phyloP scores from a whole-genome alignment of 805 yeast species.

The Candida incommunis region DNA sequence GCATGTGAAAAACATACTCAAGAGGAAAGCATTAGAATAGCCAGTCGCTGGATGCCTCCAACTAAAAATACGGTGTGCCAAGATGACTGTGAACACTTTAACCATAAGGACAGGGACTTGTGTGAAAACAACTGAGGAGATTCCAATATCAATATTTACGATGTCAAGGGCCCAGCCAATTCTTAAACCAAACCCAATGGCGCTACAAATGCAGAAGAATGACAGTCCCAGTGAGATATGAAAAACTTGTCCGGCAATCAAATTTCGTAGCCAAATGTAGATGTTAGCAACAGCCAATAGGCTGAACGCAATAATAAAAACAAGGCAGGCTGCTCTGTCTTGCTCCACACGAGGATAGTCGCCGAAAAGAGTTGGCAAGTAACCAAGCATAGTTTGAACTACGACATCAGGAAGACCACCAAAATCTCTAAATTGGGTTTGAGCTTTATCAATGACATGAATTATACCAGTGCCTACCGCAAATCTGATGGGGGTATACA shows the following conservation, averaged over 20 bases:
- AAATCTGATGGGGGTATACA: constrained; percentile 9
- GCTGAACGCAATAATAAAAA: constrained; percentile 40
- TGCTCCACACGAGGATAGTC: constrained; percentile 33
- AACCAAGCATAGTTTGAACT: constrained; percentile 9
- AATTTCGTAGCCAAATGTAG: constrained; percentile 33
- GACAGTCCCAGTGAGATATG: constrained; percentile 39
- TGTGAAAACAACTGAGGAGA: constrained; percentile 41
- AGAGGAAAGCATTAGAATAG: constrained; percentile 35
- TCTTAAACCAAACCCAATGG: constrained; percentile 46
- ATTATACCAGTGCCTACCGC: constrained; percentile 18
- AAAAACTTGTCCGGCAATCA: constrained; percentile 45
- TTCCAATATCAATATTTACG: constrained; percentile 33
- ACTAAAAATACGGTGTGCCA: constrained; percentile 61
- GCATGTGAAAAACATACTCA: constrained; percentile 35
- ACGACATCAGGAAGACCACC: constrained; percentile 8
- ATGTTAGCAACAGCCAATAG: constrained; percentile 35
- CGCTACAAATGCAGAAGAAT: constrained; percentile 37
- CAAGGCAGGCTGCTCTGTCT: constrained; percentile 32
- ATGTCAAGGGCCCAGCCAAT: constrained; percentile 45
- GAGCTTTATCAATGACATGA: constrained; percentile 10
- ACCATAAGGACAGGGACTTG: constrained; percentile 43
- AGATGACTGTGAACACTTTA: constrained; percentile 43
- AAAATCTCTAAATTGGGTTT: constrained; percentile 5
- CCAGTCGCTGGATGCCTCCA: constrained; percentile 71
- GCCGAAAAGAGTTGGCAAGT: constrained; percentile 35